phyloP scores from a whole-genome alignment of 2,329 filamentous ascomycete genomes.

The Pseudocercospora macadamiae region DNA sequence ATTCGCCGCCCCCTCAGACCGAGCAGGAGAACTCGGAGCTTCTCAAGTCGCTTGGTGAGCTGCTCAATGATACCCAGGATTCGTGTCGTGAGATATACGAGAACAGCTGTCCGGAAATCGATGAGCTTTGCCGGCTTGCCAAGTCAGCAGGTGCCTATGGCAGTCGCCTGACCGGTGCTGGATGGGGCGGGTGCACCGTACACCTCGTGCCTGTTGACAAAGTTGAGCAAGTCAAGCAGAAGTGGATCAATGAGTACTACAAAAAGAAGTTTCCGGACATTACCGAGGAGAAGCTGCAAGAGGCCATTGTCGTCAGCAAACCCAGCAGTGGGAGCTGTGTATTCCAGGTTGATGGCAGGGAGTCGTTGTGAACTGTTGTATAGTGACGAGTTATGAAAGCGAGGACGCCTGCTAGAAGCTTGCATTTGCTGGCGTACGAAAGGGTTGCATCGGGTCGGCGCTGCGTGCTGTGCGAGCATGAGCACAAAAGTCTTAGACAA shows the following conservation, averaged over 20 bases:
- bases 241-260: conserved; percentile 83
- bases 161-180: conserved; percentile 84
- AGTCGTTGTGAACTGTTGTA: conserved; percentile 12
- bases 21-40: conserved; percentile 66
- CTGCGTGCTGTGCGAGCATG: not conserved
- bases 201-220: conserved; percentile 86
- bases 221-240: conserved; percentile 74
- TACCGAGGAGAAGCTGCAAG: conserved; percentile 71
- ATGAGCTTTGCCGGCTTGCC: conserved; percentile 81
- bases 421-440: not conserved
- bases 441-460: not conserved
- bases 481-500: too few relatives aligned
- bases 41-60: conserved; percentile 71
- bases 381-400: not conserved
- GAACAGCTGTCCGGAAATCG: conserved; percentile 90
- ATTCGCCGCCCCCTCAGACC: conserved; percentile 42
- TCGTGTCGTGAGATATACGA: conserved; percentile 88
- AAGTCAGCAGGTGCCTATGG: conserved; percentile 78
- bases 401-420: too few relatives aligned
- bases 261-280: conserved; percentile 68
- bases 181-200: conserved; percentile 95
- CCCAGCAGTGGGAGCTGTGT: conserved; percentile 70
- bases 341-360: conserved; percentile 33
- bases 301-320: conserved; percentile 85
- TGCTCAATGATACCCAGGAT: conserved; percentile 88